Base-by-base conservation (phyloP, 805 yeast species). In the Teunomyces panamensis region DNA sequence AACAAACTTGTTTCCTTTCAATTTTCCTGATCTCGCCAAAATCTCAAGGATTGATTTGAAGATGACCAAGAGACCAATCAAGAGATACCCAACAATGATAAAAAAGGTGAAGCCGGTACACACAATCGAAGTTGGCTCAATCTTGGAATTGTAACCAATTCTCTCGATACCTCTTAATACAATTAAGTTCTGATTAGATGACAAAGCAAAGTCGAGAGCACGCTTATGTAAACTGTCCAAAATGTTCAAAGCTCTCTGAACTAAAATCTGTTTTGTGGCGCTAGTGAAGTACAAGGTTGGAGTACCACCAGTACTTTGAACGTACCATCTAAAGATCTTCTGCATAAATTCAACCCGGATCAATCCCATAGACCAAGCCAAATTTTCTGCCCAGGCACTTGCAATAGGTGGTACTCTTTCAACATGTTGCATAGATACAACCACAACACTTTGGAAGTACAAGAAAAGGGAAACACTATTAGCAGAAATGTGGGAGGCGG, bases 291-390 rank as follows among this genome's bases (percentile, higher is more conserved):
- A 82, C 36, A 85, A 74, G 4, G 87, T 69, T 29, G 97, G 96
- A 1, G 78, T 68, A 36, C 97, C 97, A 43, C 97, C 97, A 1
- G 97, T 90, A 27, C 94, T 69, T 63, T 87, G 90, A 39, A 87
- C 80, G 57, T 84, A 87, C 95, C 95, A 87, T 57, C 92, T 74
- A 65, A 87, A 85, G 52, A 87, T 84, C 50, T 81, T 71, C 67
- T 91, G 96, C 96, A 91, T 87, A 63, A 90, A 91, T 2, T 61
- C 58, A 35, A 87, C 79, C 62, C 85, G 74, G 56, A 91, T 88
- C 50, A 91, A 74, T 2, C 97, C 97, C 87, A 91, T 87, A 1
- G 96, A 88, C 97, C 97, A 91, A 27, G 89, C 90, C 59, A 91
- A 74, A 61, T 91, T 90, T 65, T 88, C 95, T 5, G 90, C 74